Evolutionary conservation across 2,329 filamentous ascomycete species (phyloP).

Genomic region (Huntiella abstrusa): DNA sequence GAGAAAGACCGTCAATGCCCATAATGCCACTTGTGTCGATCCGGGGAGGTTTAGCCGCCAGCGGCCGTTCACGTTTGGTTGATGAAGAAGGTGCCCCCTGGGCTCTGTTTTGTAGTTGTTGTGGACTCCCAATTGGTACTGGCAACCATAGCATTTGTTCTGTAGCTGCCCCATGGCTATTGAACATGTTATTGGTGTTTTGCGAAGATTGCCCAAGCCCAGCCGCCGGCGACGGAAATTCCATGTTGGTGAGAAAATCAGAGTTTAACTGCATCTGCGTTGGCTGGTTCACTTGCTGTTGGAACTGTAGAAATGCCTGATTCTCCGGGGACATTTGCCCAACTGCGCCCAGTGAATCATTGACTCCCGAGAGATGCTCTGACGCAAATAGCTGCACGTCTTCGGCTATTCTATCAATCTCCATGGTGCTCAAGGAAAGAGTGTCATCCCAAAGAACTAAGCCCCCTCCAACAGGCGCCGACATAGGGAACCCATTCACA

Average conservation of each 20-base stretch:
- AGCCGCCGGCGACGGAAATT: not conserved
- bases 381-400: slow-evolving; percentile 24
- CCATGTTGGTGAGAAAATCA: not conserved
- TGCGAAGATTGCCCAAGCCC: not conserved
- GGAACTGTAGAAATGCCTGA: slow-evolving; percentile 11
- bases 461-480: slow-evolving; percentile 32
- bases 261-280: slow-evolving; percentile 6
- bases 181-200: slow-evolving; percentile 6
- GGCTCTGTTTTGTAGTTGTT: slow-evolving; percentile 12
- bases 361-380: not conserved
- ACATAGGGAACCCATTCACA: slow-evolving; percentile 41
- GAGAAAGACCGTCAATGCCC: slow-evolving; percentile 18
- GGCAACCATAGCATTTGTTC: slow-evolving; percentile 7
- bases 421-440: slow-evolving; percentile 25
- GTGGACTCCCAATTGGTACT: slow-evolving; percentile 7
- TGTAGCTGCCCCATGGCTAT: slow-evolving; percentile 6
- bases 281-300: slow-evolving; percentile 7
- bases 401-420: slow-evolving; percentile 35
- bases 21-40: slow-evolving; percentile 3
- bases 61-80: not conserved
- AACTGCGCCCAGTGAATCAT: slow-evolving; percentile 14
- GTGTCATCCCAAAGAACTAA: slow-evolving; percentile 40
- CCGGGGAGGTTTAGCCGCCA: slow-evolving; percentile 9
- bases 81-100: slow-evolving; percentile 3
- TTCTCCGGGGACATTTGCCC: slow-evolving; percentile 16